phyloP scores from a whole-genome alignment of 352 stramenopile genomes.

The Phytophthora multivora region DNA sequence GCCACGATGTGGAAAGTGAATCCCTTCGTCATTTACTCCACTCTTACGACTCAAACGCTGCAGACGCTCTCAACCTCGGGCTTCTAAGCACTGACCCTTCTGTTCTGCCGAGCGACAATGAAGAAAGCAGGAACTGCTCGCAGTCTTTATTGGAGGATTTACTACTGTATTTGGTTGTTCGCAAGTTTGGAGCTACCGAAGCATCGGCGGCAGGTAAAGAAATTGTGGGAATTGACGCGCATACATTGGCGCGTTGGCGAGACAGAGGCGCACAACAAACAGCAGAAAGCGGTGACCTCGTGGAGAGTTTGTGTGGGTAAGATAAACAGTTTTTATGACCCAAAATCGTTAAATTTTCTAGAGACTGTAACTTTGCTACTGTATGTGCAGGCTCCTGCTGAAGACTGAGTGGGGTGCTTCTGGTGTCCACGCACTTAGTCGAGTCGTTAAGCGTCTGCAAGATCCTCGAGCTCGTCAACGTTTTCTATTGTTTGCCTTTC shows the following conservation, averaged over 20 bases:
- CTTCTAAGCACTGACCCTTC: conserved; percentile 17
- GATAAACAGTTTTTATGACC: background rate
- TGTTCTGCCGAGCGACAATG: background rate
- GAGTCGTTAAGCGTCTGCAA: conserved; percentile 34
- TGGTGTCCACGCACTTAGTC: conserved; percentile 12
- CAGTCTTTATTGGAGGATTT: conserved; percentile 41
- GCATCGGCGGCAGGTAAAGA: conserved; percentile 5
- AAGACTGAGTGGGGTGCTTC: conserved; percentile 25
- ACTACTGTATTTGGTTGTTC: conserved; percentile 33
- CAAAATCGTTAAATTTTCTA: too few species aligned
- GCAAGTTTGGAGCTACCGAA: conserved; percentile 9
- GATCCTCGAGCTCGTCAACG: conserved; percentile 48
- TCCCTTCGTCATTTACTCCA: conserved; percentile 12
- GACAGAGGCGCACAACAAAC: background rate
- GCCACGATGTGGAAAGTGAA: conserved; percentile 10
- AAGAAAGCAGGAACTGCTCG: conserved; percentile 10
- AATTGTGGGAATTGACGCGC: conserved; percentile 11
- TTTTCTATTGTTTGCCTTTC: conserved; percentile 39
- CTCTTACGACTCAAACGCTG: background rate
- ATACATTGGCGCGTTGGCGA: conserved; percentile 14
- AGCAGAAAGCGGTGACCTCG: conserved; percentile 2
- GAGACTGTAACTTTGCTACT: background rate
- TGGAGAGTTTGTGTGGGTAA: conserved; percentile 19
- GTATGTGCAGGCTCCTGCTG: conserved; percentile 27
- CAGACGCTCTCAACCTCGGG: conserved; percentile 6